Conservation (phyloP, 164 flowering plant genomes). For the Nymphaea colorata region DNA sequence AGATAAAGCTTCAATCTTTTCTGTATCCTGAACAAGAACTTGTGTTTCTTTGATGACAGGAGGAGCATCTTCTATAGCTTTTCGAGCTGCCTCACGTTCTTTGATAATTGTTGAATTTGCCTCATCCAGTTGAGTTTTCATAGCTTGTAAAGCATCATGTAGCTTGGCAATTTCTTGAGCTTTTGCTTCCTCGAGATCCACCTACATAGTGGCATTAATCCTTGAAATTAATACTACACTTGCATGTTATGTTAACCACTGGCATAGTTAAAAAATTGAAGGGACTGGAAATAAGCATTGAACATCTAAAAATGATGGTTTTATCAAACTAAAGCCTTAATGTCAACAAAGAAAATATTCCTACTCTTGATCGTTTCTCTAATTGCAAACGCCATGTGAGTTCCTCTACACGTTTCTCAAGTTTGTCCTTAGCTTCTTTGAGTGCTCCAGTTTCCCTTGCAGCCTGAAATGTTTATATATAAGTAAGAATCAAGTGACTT, state of each 20-base stretch:
- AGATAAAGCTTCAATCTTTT: conserved; percentile 59
- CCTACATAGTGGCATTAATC: conserved; percentile 26
- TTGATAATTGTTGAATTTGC: conserved; percentile 52
- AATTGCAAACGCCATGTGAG: conserved; percentile 97
- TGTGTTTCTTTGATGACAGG: conserved; percentile 96
- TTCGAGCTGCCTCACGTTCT: conserved; percentile 86
- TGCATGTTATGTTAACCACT: no score
- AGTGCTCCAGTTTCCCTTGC: conserved; percentile 97
- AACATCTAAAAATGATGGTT: no score
- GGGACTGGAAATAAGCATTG: background rate
- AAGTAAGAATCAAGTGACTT: no score
- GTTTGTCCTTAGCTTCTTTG: conserved; percentile 95
- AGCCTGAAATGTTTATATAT: conserved; percentile 38
- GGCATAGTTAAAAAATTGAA: background rate
- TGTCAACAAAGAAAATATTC: background rate
- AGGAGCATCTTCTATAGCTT: conserved; percentile 96
- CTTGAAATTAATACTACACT: background rate
- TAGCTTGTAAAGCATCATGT: conserved; percentile 66
- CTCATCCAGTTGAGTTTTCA: conserved; percentile 78
- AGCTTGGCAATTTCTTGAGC: conserved; percentile 75
- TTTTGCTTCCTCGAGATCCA: conserved; percentile 87
- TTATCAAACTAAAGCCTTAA: background rate
- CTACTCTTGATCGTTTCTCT: conserved; percentile 82
- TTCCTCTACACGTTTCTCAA: conserved; percentile 97
- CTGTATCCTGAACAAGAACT: conserved; percentile 79